Evolutionary conservation across 2,329 filamentous ascomycete genomes (phyloP), one percentile per base, ranked within the genome.

Genomic region (Coniella lustricola): DNA sequence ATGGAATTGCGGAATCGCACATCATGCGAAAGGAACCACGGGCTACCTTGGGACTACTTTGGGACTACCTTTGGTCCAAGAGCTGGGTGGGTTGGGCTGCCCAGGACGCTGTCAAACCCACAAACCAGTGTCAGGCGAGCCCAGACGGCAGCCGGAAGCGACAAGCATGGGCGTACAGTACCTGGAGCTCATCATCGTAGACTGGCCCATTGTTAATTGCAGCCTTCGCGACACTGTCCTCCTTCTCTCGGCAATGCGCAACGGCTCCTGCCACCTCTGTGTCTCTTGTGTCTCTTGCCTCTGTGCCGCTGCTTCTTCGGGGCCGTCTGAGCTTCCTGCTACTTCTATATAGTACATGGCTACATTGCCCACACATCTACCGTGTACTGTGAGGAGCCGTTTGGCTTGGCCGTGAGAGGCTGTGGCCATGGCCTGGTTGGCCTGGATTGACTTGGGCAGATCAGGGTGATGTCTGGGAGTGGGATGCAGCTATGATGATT

Each of bases 351-450:
- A 29, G n/a, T n/a, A n/a, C n/a, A n/a, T n/a, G n/a, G n/a, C n/a
- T n/a, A n/a, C n/a, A n/a, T n/a, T n/a, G n/a, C n/a, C n/a, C n/a
- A n/a, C n/a, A n/a, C n/a, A n/a, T n/a, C n/a, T n/a, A n/a, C n/a
- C n/a, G n/a, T 13, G 32, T 50, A 46, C 36, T 21, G 44, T n/a
- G 22, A 18, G 12, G 21, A 34, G 29, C 17, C 35, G 33, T 50
- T 53, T 44, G 46, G 41, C 39, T 32, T 44, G 44, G 47, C 32
- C 49, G 36, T n/a, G 17, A 16, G 38, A 41, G n/a, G n/a, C 9
- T 16, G 21, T 25, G 41, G 44, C 39, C 20, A 53, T 48, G 63
- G 66, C 64, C 65, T 63, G 60, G 66, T 67, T 37, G 34, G 25
- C 25, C 10, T 5, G 25, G 50, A 45, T 43, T 44, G 44, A 41